phyloP scores from a whole-genome alignment of 441 rosid species.

The Omphalea diandra region DNA sequence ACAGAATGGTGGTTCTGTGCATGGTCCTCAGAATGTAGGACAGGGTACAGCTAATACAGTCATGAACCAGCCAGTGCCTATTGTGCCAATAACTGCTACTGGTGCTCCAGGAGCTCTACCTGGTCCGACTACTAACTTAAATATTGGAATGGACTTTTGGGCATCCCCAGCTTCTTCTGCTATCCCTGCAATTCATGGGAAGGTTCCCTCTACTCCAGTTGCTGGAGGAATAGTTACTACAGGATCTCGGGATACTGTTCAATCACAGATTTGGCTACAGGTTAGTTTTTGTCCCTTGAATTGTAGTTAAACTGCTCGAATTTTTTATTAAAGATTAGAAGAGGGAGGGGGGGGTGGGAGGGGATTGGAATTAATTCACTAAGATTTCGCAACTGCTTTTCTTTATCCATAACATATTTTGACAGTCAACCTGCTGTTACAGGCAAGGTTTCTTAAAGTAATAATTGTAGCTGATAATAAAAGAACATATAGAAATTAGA shows the following conservation, averaged over 20 bases:
- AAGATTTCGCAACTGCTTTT: no score
- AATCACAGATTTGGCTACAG: conserved; percentile 85
- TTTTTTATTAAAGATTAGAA: background rate
- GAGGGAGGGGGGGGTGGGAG: no score
- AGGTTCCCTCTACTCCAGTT: conserved; percentile 65
- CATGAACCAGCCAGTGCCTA: conserved; percentile 45
- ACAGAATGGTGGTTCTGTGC: conserved; percentile 67
- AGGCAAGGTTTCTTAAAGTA: no score
- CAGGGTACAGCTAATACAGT: conserved; percentile 44
- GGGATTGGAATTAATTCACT: no score
- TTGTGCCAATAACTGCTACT: conserved; percentile 49
- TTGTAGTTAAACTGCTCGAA: conserved; percentile 7
- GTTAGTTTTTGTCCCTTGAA: conserved; percentile 29
- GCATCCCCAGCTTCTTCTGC: conserved; percentile 60
- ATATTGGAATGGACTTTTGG: conserved; percentile 98
- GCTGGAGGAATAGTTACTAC: conserved; percentile 62
- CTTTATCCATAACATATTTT: no score
- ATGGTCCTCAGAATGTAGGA: conserved; percentile 70
- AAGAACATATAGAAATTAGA: background rate
- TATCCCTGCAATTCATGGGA: conserved; percentile 65
- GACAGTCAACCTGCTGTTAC: no score
- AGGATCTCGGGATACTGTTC: conserved; percentile 66
- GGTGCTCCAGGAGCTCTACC: conserved; percentile 56
- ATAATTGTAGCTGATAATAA: background rate
- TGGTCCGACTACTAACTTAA: conserved; percentile 84